Evolutionary conservation across 768 basidiomycete species (phyloP), one percentile per base, ranked within the genome.

Genomic region (Podaxis sp.): DNA sequence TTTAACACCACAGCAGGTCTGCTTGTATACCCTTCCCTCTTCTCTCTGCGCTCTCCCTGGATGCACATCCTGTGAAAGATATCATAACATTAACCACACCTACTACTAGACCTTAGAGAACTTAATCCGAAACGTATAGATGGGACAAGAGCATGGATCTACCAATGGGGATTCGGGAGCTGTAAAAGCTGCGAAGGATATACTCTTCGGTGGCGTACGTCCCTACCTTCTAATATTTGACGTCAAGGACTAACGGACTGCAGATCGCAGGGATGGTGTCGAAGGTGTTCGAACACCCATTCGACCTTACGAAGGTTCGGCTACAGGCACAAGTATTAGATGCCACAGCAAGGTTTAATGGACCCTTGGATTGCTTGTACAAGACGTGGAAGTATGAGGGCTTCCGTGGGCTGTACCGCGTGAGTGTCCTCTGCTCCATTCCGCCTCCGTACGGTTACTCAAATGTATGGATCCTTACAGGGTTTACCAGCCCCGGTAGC

Each of bases 271-370:
- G 96, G 25, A 94, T 96, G 80, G 79, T 84, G 8, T 89, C 94
- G 9, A 80, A 82, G 67, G 79, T 94, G 15, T 88, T 97, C 65
- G 95, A 96, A 76, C 94, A 97, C 72, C 96, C 96, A 0, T 94
- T 96, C 69, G 96, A 98, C 75, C 84, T 98, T 38, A 90, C 94
- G 60, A 98, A 97, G 77, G 96, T 97, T 63, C 85, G 96, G 54
- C 81, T 98, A 47, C 96, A 98, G 74, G 85, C 92, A 1, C 96
- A 98, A 70, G 88, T 96, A 12, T 80, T 96, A 58, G 22, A 67
- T 75, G 55, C 84, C 87, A 53, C 64, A 38, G 66, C 64, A 8
- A 57, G 66, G 38, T 98, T 94, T 76, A 86, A 78, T 13, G 96
- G 96, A 0, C 95, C 96, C 0, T 68, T 94, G 63, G 93, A 98